Evolutionary conservation across 768 basidiomycete genomes (phyloP).

Genomic region (Strobilomyces confusus): DNA sequence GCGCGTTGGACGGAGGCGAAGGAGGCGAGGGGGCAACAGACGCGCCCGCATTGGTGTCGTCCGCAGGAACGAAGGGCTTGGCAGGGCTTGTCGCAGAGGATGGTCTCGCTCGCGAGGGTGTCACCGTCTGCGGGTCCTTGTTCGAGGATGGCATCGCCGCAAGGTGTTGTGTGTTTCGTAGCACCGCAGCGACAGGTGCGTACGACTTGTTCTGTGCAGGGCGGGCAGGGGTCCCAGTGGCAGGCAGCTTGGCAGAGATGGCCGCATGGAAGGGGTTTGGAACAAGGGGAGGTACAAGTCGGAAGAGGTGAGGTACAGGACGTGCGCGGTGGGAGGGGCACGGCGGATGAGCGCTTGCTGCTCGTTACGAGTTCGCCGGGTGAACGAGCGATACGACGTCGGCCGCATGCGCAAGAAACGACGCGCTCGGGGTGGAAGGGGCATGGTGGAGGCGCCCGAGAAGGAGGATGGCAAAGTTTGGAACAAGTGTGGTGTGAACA

Average conservation of each 20-base stretch:
- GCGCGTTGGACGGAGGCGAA: constrained; percentile 31
- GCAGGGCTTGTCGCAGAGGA: constrained; percentile 81
- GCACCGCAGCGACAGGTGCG: constrained; percentile 86
- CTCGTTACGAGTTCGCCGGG: constrained; percentile 15
- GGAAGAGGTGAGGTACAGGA: constrained; percentile 76
- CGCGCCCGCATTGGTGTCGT: constrained; percentile 75
- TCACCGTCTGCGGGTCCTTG: constrained; percentile 14
- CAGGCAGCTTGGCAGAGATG: constrained; percentile 72
- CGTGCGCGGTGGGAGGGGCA: constrained; percentile 37
- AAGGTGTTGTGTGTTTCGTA: constrained; percentile 49
- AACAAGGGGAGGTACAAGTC: constrained; percentile 68
- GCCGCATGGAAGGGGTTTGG: constrained; percentile 62
- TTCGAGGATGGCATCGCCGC: constrained; percentile 32
- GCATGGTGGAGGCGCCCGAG: constrained; percentile 52
- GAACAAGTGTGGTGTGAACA: constrained; percentile 76
- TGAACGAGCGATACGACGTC: constrained; percentile 40
- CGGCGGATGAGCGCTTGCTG: background rate
- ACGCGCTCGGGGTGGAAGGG: constrained; percentile 69
- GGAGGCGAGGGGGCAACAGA: constrained; percentile 87
- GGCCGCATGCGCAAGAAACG: constrained; percentile 81
- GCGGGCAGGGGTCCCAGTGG: constrained; percentile 76
- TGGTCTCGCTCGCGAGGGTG: constrained; percentile 50
- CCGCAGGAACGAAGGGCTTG: constrained; percentile 77
- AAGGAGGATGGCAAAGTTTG: constrained; percentile 75
- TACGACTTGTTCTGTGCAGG: constrained; percentile 52